phyloP scores from a whole-genome alignment of 2,329 filamentous ascomycete species.

The Tolypocladium ovalisporum region DNA sequence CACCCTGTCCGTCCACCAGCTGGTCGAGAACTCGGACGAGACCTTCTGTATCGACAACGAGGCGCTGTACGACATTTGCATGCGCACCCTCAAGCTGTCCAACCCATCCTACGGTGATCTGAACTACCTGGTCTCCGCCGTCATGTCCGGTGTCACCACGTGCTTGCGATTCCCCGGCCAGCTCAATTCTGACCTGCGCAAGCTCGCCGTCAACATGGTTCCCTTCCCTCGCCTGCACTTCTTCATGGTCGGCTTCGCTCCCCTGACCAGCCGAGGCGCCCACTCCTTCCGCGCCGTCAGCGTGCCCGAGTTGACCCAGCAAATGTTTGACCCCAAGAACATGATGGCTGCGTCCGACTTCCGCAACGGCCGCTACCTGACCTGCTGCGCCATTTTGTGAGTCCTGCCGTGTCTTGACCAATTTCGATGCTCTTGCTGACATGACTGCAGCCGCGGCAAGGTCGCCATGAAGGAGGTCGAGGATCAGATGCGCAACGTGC shows the following conservation, averaged over 20 bases:
- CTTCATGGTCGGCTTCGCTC: constrained; percentile 99
- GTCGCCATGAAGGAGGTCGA: constrained; percentile 99
- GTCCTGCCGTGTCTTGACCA: constrained; percentile 17
- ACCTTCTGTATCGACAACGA: constrained; percentile 99
- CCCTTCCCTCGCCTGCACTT: constrained; percentile 99
- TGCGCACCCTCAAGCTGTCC: constrained; percentile 97
- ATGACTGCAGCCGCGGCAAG: constrained; percentile 68
- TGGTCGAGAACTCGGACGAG: constrained; percentile 99
- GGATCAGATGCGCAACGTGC: constrained; percentile 99
- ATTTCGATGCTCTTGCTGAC: constrained; percentile 5
- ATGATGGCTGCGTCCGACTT: constrained; percentile 99
- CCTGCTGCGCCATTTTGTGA: constrained; percentile 96
- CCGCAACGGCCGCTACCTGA: constrained; percentile 98
- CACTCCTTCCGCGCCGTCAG: constrained; percentile 95
- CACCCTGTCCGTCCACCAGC: constrained; percentile 95
- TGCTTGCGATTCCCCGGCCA: constrained; percentile 98
- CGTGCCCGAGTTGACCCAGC: constrained; percentile 97
- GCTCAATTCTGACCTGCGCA: constrained; percentile 99
- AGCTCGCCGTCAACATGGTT: constrained; percentile 99
- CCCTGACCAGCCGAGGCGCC: constrained; percentile 76
- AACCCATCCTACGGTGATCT: constrained; percentile 98
- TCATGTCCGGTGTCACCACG: constrained; percentile 99
- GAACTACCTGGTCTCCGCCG: constrained; percentile 98
- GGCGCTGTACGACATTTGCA: constrained; percentile 99
- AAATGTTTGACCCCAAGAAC: constrained; percentile 99